These are phyloP conservation scores for Ganoderma sp. DNA, from an alignment of 1,284 basidiomycete species.

Conservation along the genomic window DNA sequence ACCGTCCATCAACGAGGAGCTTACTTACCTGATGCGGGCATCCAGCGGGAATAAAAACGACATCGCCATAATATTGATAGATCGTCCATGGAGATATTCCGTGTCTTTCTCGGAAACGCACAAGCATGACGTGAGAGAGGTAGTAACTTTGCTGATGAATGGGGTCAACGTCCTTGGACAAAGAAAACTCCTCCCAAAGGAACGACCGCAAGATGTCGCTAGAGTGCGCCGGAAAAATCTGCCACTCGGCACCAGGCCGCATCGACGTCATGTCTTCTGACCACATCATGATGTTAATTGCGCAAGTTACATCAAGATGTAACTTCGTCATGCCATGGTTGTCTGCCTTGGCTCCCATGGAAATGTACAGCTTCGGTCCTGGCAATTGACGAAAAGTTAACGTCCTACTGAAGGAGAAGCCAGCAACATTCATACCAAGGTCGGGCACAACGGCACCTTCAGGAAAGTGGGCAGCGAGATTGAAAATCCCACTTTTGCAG, in stretches of 20 bases:
- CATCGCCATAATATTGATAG: not conserved
- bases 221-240: no score
- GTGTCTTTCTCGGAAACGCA: not conserved
- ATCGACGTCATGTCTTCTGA: not conserved
- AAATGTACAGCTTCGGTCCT: not conserved
- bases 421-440: not conserved
- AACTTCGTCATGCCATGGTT: not conserved
- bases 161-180: not conserved
- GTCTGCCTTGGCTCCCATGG: not conserved
- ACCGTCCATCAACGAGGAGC: not conserved
- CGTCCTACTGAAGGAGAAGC: not conserved
- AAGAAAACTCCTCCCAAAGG: not conserved
- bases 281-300: not conserved
- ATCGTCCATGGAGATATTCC: not conserved
- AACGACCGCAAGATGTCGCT: not conserved
- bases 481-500: not conserved
- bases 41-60: no score
- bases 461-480: not conserved
- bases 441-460: not conserved
- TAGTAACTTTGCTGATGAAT: not conserved
- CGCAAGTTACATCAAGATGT: not conserved
- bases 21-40: no score
- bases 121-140: not conserved
- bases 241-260: not conserved
- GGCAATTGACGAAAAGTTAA: not conserved